Conservation (phyloP, 768 basidiomycete genomes). For the Pleurotus cornucopiae region DNA sequence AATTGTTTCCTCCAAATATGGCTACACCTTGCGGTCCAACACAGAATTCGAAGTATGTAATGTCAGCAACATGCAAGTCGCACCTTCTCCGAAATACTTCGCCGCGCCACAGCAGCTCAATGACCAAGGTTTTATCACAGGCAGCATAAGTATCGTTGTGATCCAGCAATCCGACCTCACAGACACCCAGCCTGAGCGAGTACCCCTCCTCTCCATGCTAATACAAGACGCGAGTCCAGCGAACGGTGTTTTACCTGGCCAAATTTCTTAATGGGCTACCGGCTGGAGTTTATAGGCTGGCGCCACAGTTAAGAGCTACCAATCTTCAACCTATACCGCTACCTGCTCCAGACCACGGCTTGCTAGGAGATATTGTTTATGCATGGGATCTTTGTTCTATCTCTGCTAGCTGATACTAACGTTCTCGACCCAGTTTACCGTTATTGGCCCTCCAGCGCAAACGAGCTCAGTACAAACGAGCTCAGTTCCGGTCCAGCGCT, state of each 20-base stretch:
- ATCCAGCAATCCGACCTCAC: no score
- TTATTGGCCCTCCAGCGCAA: no score
- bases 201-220: no score
- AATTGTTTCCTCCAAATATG: slow-evolving; percentile 40
- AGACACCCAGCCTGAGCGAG: no score
- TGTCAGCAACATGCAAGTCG: slow-evolving; percentile 39
- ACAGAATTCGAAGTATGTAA: slow-evolving; percentile 41
- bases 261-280: slow-evolving; percentile 41
- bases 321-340: slow-evolving; percentile 60
- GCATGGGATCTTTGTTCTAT: slow-evolving; percentile 27
- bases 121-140: no score
- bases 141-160: no score
- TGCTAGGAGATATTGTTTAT: slow-evolving; percentile 57
- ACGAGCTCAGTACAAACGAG: slow-evolving; percentile 19
- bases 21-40: slow-evolving; percentile 39
- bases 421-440: no score
- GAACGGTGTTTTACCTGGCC: slow-evolving; percentile 47
- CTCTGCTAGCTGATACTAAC: slow-evolving; percentile 11
- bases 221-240: slow-evolving; percentile 18
- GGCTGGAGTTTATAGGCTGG: slow-evolving; percentile 53
- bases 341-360: slow-evolving; percentile 58
- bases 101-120: slow-evolving; percentile 30
- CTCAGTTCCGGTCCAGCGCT: no score
- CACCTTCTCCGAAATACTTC: slow-evolving; percentile 18
- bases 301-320: slow-evolving; percentile 49